Conservation (phyloP, 2,329 filamentous ascomycete genomes). For the Phialophora verrucosa region DNA sequence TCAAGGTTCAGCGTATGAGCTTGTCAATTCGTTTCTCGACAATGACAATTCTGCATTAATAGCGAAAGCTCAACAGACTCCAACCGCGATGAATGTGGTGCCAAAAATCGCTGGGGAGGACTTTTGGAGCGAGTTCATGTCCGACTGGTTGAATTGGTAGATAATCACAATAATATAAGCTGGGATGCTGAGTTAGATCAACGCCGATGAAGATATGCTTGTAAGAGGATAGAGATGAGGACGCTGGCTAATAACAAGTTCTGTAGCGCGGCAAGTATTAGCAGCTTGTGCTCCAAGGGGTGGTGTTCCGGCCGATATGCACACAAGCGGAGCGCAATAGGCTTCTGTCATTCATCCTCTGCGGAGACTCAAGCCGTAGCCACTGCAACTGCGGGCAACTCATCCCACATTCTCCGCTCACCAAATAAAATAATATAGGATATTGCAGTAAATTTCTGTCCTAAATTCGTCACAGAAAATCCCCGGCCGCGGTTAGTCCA, state of each 20-base stretch:
- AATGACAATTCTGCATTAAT: background rate
- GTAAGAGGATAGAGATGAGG: background rate
- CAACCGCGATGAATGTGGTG: background rate
- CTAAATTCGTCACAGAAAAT: conserved; percentile 1
- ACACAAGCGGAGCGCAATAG: too few relatives aligned
- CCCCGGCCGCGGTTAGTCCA: background rate
- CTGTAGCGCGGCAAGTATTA: background rate
- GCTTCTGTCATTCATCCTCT: too few relatives aligned
- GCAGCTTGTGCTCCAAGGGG: too few relatives aligned
- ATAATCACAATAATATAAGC: background rate
- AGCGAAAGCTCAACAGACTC: background rate
- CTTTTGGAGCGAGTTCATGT: conserved; percentile 33
- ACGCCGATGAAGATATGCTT: background rate
- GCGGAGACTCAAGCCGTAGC: too few relatives aligned
- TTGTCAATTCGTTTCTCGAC: conserved; percentile 31
- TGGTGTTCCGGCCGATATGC: too few relatives aligned
- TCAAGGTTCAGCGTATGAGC: conserved; percentile 27
- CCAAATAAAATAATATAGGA: too few relatives aligned
- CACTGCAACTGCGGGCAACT: too few relatives aligned
- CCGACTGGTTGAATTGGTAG: conserved; percentile 33
- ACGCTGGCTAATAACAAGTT: background rate
- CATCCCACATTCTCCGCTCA: too few relatives aligned
- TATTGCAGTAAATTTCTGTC: background rate
- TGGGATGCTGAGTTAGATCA: background rate
- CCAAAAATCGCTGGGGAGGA: conserved; percentile 3